Percentiles rank a stretch among this genome's conserved stretches.
phyloP scores from a whole-genome alignment of 1,139 yeast species.

The Hansenula sp. region DNA sequence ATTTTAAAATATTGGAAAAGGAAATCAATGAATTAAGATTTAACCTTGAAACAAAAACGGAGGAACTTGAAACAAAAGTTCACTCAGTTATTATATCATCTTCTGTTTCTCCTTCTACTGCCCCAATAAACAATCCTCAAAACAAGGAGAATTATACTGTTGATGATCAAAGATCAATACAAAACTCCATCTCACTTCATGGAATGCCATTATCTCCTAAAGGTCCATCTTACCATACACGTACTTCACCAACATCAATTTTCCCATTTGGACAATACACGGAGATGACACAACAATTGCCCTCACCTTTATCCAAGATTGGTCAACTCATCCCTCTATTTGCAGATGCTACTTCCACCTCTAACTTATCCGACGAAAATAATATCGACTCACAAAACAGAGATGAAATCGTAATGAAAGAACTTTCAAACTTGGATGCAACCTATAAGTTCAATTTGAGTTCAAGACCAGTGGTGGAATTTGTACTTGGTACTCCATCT shows the following conservation, averaged over 20 bases:
- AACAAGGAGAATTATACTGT: not conserved
- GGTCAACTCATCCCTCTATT: not conserved
- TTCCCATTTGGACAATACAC: constrained; percentile 6
- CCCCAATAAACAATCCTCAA: not conserved
- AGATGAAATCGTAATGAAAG: not conserved
- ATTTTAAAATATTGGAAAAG: constrained; percentile 16
- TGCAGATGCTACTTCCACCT: not conserved
- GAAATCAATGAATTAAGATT: constrained; percentile 14
- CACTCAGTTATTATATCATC: not conserved
- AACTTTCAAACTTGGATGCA: not conserved
- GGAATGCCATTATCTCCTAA: constrained; percentile 12
- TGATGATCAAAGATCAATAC: not conserved
- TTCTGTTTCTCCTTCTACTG: not conserved
- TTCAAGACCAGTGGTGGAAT: constrained; percentile 9
- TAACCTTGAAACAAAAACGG: constrained; percentile 4
- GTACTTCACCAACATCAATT: constrained; percentile 1
- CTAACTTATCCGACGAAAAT: not conserved
- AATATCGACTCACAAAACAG: not conserved
- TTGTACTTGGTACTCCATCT: constrained; percentile 8
- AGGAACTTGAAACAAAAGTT: constrained; percentile 7
- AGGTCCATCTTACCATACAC: constrained; percentile 7
- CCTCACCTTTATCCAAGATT: not conserved
- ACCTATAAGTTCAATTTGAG: not conserved
- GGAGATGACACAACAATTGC: not conserved
- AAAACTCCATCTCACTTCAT: constrained; percentile 12